Percentiles rank a stretch among this genome's conserved stretches.
Conservation (phyloP, 2,329 filamentous ascomycete species). For the Diaporthe destruens region DNA sequence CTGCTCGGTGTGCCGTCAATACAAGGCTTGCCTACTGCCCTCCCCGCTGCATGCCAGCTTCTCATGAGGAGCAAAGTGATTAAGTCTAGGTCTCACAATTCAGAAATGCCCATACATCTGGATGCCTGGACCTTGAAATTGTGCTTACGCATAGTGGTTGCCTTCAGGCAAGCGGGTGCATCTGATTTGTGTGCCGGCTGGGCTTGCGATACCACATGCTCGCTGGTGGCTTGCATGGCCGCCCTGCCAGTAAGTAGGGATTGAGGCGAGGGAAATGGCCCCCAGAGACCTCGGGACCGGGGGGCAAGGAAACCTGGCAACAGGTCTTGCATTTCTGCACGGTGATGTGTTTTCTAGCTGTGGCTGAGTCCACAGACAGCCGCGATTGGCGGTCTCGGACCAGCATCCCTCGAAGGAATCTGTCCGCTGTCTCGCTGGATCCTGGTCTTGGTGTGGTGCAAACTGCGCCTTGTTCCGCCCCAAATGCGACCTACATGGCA, state of each 20-base stretch:
- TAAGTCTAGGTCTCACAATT: neutral
- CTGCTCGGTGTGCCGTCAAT: too few species aligned
- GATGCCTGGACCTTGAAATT: neutral
- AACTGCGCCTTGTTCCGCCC: neutral
- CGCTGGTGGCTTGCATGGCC: slow-evolving; percentile 8
- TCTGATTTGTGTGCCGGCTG: neutral
- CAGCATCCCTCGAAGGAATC: neutral
- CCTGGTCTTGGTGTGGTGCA: too few species aligned
- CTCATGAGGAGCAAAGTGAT: neutral
- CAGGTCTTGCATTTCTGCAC: neutral
- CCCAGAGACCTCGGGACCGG: neutral
- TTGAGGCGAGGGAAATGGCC: neutral
- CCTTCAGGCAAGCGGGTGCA: neutral
- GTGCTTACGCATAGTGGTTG: neutral
- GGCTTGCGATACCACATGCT: slow-evolving; percentile 1
- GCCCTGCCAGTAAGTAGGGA: neutral
- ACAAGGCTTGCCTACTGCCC: neutral
- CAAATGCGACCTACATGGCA: neutral
- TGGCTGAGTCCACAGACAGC: neutral
- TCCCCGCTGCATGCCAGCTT: neutral
- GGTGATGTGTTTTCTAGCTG: neutral
- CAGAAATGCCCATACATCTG: neutral
- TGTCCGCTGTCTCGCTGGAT: too few species aligned
- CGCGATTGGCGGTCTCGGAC: slow-evolving; percentile 17
- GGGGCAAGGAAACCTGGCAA: neutral